Evolutionary conservation across 2,329 filamentous ascomycete genomes (phyloP), one percentile per base, ranked within the genome.

Genomic region (Aspergillus ochraceus): DNA sequence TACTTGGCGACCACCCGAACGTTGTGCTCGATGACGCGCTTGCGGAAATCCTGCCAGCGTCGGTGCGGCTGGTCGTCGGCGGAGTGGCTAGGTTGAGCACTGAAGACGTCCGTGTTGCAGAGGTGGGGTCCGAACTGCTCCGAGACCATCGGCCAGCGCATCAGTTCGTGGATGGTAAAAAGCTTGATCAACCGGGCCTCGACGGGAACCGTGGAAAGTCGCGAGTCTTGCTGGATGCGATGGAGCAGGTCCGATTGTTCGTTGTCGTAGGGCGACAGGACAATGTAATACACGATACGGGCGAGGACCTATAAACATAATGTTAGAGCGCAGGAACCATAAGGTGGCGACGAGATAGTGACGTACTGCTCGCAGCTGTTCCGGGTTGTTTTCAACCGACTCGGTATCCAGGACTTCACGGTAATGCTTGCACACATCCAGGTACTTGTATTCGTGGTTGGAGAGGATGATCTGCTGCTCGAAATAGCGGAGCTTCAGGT

Each of bases 1-100:
- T 99, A 99, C 79, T 97, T 97, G 70, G 95, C 95, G 42, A 99
- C 87, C 2, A 99, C 95, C 55, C 95, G 91, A 55, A 99, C 94
- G 68, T 99, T 99, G 81, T 99, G 95, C 82, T 99, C 95, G 70
- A 99, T 99, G 63, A 99, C 95, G 55, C 95, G 92, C 85, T 98
- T 98, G 71, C 95, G 91, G 65, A 99, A 83, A 74, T 97, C 95
- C 74, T 95, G 86, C 92, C 94, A 99, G 75, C 95, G 86, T 77
- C 89, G 86, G 77, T 90, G 81, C 29, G 92, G 90, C 78, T 97
- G 94, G 61, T 89, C 84, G 68, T 97, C 92, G 36, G 83, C 81
- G 6, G 89, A 88, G 84, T 81, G 57, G 81, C 64, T 85, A 82
- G 65, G 84, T 53, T 76, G 76, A 26, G 84, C 84, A 68, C 91